These are phyloP conservation scores for Trichoderma sp. DNA, from an alignment of 2,329 filamentous ascomycete genomes.

Conservation along the genomic window DNA sequence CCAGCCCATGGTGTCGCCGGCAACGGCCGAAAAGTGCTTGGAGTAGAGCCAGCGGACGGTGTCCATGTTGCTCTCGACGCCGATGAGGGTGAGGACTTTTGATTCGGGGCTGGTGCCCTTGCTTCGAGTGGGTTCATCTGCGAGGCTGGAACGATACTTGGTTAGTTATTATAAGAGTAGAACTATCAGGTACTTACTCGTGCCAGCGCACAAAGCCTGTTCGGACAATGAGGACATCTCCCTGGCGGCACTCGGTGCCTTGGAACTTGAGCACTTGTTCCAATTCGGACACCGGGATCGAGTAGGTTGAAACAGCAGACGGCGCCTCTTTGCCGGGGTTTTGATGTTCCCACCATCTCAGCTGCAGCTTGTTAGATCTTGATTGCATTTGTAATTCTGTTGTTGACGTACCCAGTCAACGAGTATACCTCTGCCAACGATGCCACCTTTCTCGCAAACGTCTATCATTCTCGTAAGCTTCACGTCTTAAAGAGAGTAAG, in stretches of 20 bases:
- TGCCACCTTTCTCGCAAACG: constrained; percentile 2
- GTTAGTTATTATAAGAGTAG: too few species aligned
- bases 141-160: not conserved
- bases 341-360: not conserved
- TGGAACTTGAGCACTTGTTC: not conserved
- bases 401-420: not conserved
- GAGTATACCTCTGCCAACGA: not conserved
- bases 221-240: not conserved
- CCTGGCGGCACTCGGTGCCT: constrained; percentile 1
- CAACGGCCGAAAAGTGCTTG: constrained; percentile 2
- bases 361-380: not conserved
- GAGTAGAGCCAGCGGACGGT: constrained; percentile 12
- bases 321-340: constrained; percentile 5
- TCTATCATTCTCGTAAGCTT: not conserved
- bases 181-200: not conserved
- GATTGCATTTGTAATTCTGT: not conserved
- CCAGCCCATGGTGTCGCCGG: constrained; percentile 1
- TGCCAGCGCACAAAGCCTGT: constrained; percentile 4
- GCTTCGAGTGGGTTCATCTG: not conserved
- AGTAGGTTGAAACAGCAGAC: not conserved
- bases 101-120: not conserved
- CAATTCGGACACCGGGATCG: not conserved
- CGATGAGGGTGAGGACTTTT: not conserved
- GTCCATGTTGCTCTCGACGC: not conserved
- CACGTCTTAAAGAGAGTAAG: not conserved